These are phyloP conservation scores for Acacia melanoxylon DNA, from an alignment of 306 rosid species.

Conservation along the genomic window DNA sequence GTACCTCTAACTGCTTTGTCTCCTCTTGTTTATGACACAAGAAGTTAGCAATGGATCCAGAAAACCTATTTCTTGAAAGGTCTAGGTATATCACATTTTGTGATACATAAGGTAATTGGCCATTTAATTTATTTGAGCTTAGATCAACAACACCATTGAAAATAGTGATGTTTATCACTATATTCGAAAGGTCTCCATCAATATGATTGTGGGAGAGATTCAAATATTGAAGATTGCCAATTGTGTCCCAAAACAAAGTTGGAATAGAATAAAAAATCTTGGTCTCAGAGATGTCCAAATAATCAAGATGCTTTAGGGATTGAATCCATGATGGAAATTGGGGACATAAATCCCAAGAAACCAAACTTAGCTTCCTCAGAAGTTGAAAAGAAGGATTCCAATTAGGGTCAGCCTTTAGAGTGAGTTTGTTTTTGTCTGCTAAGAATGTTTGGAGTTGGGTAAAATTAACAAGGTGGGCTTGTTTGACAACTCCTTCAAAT, in stretches of 20 bases:
- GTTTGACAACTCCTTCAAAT: not conserved
- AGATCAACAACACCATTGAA: not conserved
- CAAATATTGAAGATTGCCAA: not conserved
- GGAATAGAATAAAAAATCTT: not conserved
- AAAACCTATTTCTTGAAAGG: not conserved
- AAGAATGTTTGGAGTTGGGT: fast-evolving
- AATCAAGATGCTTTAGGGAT: not conserved
- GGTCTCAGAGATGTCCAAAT: not conserved
- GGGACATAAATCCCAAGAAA: conserved; percentile 23
- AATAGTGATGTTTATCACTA: not conserved
- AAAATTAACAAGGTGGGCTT: conserved; percentile 27
- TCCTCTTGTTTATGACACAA: not conserved
- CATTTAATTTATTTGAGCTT: conserved; percentile 10
- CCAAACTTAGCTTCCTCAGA: fast-evolving
- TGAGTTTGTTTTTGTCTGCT: not conserved
- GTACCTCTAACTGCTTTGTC: not conserved
- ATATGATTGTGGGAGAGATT: conserved; percentile 24
- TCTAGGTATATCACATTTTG: fast-evolving
- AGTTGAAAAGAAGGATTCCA: conserved; percentile 31
- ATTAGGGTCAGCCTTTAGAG: not conserved
- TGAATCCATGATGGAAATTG: conserved; percentile 32
- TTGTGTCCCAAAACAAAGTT: not conserved
- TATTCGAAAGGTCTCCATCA: conserved; percentile 1
- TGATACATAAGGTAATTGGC: not conserved
- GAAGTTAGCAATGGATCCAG: not conserved